Conservation (phyloP, 2,329 filamentous ascomycete genomes). For the Penicillium italicum region DNA sequence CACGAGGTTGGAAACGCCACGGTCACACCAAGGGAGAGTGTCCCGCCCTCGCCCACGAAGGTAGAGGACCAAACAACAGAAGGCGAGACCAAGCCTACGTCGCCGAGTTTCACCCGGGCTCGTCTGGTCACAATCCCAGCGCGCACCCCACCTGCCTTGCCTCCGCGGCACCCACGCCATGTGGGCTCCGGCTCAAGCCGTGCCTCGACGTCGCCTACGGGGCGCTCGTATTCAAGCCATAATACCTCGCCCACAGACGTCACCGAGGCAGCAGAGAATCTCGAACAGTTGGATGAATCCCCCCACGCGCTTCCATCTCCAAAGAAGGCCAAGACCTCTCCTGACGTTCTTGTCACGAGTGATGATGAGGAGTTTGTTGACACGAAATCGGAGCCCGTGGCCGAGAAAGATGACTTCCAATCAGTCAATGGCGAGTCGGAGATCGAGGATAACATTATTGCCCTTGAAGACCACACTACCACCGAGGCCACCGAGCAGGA, state of each 20-base stretch:
- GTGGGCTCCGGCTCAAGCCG: conserved; percentile 24
- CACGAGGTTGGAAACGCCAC: conserved; percentile 53
- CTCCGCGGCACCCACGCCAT: conserved; percentile 63
- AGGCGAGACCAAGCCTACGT: conserved; percentile 57
- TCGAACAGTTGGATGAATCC: conserved; percentile 16
- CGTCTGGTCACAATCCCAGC: conserved; percentile 80
- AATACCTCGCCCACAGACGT: conserved; percentile 23
- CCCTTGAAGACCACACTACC: neutral
- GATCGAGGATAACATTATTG: conserved; percentile 4
- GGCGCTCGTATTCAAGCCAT: conserved; percentile 24
- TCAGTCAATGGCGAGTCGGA: conserved; percentile 37
- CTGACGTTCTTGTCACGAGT: conserved; percentile 13
- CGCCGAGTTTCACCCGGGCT: conserved; percentile 69
- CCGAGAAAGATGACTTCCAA: conserved; percentile 42
- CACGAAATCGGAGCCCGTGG: neutral
- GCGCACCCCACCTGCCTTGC: conserved; percentile 66
- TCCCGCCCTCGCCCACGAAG: conserved; percentile 23
- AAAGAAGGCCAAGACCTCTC: conserved; percentile 18
- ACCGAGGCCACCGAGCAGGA: neutral
- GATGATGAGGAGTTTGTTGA: conserved; percentile 27
- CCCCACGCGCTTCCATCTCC: conserved; percentile 9
- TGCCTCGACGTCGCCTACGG: conserved; percentile 25
- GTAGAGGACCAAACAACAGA: conserved; percentile 49
- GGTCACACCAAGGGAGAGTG: conserved; percentile 47
- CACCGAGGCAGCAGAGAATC: conserved; percentile 17